These are phyloP conservation scores for Nothophytophthora sp. DNA, from an alignment of 352 stramenopile species.

Conservation along the genomic window DNA sequence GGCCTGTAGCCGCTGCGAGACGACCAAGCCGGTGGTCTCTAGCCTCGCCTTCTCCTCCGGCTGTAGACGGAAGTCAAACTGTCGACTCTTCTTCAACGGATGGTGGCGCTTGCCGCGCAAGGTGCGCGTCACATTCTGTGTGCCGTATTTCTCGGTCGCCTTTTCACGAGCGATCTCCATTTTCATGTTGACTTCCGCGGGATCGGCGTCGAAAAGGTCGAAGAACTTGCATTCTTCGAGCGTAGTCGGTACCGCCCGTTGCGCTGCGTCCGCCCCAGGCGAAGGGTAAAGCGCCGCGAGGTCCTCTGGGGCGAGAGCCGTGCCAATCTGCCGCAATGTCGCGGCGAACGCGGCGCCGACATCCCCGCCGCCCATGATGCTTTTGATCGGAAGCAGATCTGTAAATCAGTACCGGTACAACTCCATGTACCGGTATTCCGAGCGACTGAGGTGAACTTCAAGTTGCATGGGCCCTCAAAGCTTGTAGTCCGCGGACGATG, in stretches of 20 bases:
- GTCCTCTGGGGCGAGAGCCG: conserved; percentile 1
- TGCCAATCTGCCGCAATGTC: not conserved
- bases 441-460: too few species aligned
- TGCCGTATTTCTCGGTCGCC: too few species aligned
- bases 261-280: not conserved
- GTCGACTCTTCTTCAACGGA: conserved; percentile 3
- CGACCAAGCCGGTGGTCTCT: conserved; percentile 8
- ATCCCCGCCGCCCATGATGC: conserved; percentile 9
- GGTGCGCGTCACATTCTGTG: too few species aligned
- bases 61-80: conserved; percentile 18
- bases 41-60: conserved; percentile 19
- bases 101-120: too few species aligned
- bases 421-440: too few species aligned
- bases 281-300: conserved; percentile 5
- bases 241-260: not conserved
- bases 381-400: too few species aligned
- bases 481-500: too few species aligned
- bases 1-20: conserved; percentile 3
- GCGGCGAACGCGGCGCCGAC: conserved; percentile 8
- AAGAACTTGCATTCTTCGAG: conserved; percentile 1
- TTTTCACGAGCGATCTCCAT: not conserved
- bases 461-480: too few species aligned
- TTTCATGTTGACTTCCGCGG: not conserved
- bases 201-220: conserved; percentile 6
- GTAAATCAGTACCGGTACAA: too few species aligned